Evolutionary conservation across 2,329 filamentous ascomycete genomes (phyloP), one percentile per base, ranked within the genome.

Genomic region (Sarocladium oryzae): DNA sequence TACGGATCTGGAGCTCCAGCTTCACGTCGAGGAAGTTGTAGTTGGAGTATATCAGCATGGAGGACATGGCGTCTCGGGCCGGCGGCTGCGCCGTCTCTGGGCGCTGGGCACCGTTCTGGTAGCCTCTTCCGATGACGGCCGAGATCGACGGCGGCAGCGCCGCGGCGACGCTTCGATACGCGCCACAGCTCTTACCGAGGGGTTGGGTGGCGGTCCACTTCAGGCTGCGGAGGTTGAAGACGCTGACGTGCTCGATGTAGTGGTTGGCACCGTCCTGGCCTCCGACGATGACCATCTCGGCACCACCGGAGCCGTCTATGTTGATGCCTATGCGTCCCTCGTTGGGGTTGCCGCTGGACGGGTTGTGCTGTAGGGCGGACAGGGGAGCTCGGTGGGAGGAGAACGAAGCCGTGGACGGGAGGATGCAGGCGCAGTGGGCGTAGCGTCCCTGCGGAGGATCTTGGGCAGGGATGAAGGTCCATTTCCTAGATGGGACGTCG

Each of bases 21-120:
- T 96, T 97, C 57, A 99, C 93, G 60, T 99, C 92, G 51, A 99
- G 69, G 62, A 99, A 99, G 68, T 99, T 97, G 69, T 99, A 99
- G 65, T 99, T 99, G 21, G 92, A 97, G 67, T 99, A 99, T 41
- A 99, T 95, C 55, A 99, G 78, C 90, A 97, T 96, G 2, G 82
- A 84, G 1, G 81, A 82, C 6, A 79, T 80, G 0, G 77, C 66
- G 48, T 85, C 81, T 26, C 75, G 74, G 7, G 35, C 10, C 3
- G 60, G 56, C 56, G 84, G 79, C 51, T 77, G 74, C 56, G 74
- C 76, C 55, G n/a, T 67, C 68, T 79, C 76, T 2, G 64, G 63
- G 6, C 71, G 68, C 37, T 72, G 66, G 15, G 66, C 58, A 10
- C 65, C 65, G 38, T 69, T 70, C 3, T 66, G 60, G 46, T 76